Conservation (phyloP, 192 early-diverging fungal species). For the Endogone sp. region DNA sequence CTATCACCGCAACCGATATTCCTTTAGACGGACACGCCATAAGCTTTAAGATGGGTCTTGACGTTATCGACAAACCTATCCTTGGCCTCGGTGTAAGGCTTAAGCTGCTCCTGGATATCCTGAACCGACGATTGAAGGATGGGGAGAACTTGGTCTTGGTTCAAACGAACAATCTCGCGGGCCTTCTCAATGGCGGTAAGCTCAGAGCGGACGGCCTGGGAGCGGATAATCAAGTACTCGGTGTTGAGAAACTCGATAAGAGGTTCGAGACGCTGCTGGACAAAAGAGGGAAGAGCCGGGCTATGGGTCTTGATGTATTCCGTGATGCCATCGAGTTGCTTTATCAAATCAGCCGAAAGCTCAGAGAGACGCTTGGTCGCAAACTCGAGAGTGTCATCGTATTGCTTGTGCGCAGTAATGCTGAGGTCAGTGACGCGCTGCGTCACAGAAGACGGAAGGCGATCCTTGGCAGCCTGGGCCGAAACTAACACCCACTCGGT, state of each 20-base stretch:
- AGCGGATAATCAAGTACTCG: slow-evolving; percentile 41
- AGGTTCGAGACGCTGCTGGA: slow-evolving; percentile 40
- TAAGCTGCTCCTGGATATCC: slow-evolving; percentile 35
- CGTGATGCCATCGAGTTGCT: slow-evolving; percentile 32
- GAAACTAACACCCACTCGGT: slow-evolving; percentile 18
- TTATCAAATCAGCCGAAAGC: slow-evolving; percentile 24
- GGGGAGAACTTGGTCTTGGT: slow-evolving; percentile 45
- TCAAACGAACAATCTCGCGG: slow-evolving; percentile 42
- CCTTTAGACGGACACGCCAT: neutral
- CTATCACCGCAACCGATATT: neutral
- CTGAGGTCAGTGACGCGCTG: slow-evolving; percentile 9
- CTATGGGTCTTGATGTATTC: slow-evolving; percentile 38
- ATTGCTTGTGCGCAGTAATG: slow-evolving; percentile 5
- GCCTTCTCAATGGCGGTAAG: slow-evolving; percentile 49
- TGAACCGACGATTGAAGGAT: slow-evolving; percentile 36
- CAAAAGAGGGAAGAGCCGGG: slow-evolving; percentile 31
- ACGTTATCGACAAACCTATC: slow-evolving; percentile 22
- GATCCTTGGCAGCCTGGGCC: slow-evolving; percentile 17
- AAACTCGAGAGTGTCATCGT: slow-evolving; percentile 6
- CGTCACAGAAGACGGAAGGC: neutral
- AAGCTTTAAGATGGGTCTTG: neutral
- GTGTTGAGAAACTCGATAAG: slow-evolving; percentile 40
- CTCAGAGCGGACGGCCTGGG: slow-evolving; percentile 40
- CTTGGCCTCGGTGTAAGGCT: slow-evolving; percentile 19
- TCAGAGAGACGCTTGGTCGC: slow-evolving; percentile 21